Conservation (phyloP, 345 rosid species). For the Pistacia vera region DNA sequence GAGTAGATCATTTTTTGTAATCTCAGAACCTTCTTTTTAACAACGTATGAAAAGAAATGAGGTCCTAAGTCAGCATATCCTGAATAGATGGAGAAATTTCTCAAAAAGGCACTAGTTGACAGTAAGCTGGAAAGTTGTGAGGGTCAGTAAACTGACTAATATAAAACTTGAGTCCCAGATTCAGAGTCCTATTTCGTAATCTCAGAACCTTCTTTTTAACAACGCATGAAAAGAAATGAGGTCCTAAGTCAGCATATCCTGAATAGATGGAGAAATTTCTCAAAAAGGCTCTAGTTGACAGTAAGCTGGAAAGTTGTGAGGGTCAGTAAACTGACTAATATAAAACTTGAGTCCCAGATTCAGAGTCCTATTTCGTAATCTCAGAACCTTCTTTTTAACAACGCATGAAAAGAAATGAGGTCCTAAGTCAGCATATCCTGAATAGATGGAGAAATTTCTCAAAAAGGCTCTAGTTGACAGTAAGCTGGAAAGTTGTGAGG, state of each 20-base stretch:
- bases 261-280: neutral
- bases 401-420: neutral
- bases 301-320: neutral
- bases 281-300: too few species aligned
- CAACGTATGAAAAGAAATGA: neutral
- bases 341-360: neutral
- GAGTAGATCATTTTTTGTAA: neutral
- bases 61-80: neutral
- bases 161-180: neutral
- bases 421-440: neutral
- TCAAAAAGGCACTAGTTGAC: too few species aligned
- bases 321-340: neutral
- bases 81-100: neutral
- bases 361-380: neutral
- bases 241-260: neutral
- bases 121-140: neutral
- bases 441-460: too few species aligned
- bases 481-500: neutral
- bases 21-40: neutral
- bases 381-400: neutral
- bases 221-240: neutral
- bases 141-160: neutral
- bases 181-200: neutral
- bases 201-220: neutral
- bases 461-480: neutral